phyloP scores from a whole-genome alignment of 2,329 filamentous ascomycete genomes.

The Teratosphaeria viscida region DNA sequence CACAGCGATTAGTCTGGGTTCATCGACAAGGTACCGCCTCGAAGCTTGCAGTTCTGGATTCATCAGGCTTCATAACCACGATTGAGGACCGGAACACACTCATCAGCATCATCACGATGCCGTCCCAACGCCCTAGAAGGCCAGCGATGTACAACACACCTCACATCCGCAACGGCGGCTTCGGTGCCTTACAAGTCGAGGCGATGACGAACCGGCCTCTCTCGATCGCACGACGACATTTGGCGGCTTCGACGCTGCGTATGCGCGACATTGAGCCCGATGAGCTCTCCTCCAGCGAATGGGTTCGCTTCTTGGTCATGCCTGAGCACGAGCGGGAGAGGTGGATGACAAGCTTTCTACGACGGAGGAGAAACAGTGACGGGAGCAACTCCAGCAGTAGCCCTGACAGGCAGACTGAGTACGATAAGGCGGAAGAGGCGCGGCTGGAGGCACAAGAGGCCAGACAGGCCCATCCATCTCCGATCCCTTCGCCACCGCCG shows the following conservation, averaged over 20 bases:
- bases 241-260: slow-evolving; percentile 23
- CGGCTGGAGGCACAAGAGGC: slow-evolving; percentile 18
- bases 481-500: neutral
- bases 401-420: slow-evolving; percentile 9
- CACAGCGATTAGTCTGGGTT: neutral
- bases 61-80: neutral
- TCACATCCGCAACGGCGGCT: slow-evolving; percentile 23
- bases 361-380: slow-evolving; percentile 17
- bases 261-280: slow-evolving; percentile 27
- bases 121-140: slow-evolving; percentile 9
- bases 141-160: slow-evolving; percentile 27
- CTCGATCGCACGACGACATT: slow-evolving; percentile 24
- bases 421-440: slow-evolving; percentile 23
- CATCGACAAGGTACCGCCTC: neutral
- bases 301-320: slow-evolving; percentile 27
- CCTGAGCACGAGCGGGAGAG: slow-evolving; percentile 22
- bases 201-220: slow-evolving; percentile 23
- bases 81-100: neutral
- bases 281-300: slow-evolving; percentile 23
- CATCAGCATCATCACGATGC: neutral
- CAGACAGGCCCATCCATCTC: neutral
- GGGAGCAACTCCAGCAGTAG: slow-evolving; percentile 11
- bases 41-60: neutral
- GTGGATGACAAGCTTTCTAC: slow-evolving; percentile 22
- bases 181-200: slow-evolving; percentile 25